Conservation (phyloP, 495 filamentous ascomycete genomes). For the Cladorrhinum samala region DNA sequence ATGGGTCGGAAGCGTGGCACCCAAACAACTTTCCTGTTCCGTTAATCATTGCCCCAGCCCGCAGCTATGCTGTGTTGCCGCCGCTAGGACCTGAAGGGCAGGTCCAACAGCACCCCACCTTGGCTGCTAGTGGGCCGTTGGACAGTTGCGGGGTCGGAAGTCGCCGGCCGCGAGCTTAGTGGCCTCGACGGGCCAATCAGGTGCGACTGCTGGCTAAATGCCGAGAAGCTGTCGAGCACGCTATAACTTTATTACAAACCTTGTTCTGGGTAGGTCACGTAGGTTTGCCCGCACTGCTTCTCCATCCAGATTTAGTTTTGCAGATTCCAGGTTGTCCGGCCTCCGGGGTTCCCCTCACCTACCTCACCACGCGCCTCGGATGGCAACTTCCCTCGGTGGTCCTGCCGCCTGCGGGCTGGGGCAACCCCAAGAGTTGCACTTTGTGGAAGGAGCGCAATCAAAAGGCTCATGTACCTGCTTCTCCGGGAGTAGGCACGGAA, state of each 20-base stretch:
- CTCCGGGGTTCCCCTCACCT: too few species aligned
- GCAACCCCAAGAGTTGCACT: too few species aligned
- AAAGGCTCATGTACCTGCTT: slow-evolving; percentile 2
- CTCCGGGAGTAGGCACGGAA: not conserved
- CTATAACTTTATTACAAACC: too few species aligned
- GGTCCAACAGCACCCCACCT: slow-evolving; percentile 2
- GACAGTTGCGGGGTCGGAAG: not conserved
- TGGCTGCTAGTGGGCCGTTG: not conserved
- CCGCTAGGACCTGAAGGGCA: slow-evolving; percentile 15
- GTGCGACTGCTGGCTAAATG: not conserved
- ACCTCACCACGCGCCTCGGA: not conserved
- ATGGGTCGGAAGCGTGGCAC: not conserved
- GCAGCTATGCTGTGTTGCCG: not conserved
- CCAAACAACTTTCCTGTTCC: slow-evolving; percentile 8
- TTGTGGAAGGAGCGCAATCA: not conserved
- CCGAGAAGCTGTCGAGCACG: not conserved
- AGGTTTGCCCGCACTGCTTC: too few species aligned
- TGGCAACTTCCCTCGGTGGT: not conserved
- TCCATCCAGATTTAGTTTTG: too few species aligned
- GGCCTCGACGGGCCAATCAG: not conserved
- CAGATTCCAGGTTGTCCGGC: too few species aligned
- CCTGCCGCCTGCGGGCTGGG: not conserved
- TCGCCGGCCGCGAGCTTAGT: not conserved
- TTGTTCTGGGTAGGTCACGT: too few species aligned
- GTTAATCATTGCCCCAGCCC: not conserved